Conservation (phyloP, 768 basidiomycete species). For the Filobasidium wieringae region DNA sequence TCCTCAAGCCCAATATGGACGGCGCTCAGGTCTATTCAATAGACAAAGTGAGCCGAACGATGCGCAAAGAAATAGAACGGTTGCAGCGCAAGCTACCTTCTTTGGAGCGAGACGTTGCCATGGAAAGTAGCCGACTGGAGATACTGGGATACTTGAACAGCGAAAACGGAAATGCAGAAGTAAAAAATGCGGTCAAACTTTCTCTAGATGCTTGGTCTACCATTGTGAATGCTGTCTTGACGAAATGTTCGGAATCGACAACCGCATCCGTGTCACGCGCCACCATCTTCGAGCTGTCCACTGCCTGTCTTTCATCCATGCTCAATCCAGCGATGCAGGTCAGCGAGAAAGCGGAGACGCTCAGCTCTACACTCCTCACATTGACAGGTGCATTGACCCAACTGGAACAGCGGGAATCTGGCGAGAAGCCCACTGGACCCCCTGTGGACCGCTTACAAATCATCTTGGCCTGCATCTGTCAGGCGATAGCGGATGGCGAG, state of each 20-base stretch:
- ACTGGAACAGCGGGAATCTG: background rate
- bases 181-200: background rate
- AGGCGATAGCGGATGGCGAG: background rate
- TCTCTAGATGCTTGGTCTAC: conserved; percentile 6
- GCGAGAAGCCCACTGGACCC: background rate
- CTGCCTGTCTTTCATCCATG: background rate
- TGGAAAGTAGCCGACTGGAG: conserved; percentile 1
- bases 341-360: conserved; percentile 4
- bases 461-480: background rate
- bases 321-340: background rate
- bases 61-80: conserved; percentile 4
- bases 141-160: conserved; percentile 1
- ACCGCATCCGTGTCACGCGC: background rate
- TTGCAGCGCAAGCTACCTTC: background rate
- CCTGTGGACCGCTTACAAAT: conserved; percentile 3
- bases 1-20: background rate
- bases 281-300: conserved; percentile 7
- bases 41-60: background rate
- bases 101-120: background rate
- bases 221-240: conserved; percentile 1
- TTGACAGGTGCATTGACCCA: background rate
- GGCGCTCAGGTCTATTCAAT: conserved; percentile 3
- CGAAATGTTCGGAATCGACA: background rate
- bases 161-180: conserved; percentile 5
- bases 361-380: background rate